These are phyloP conservation scores for Scenedesmus sp. DNA, from an alignment of 163 green algal genomes.

Conservation along the genomic window DNA sequence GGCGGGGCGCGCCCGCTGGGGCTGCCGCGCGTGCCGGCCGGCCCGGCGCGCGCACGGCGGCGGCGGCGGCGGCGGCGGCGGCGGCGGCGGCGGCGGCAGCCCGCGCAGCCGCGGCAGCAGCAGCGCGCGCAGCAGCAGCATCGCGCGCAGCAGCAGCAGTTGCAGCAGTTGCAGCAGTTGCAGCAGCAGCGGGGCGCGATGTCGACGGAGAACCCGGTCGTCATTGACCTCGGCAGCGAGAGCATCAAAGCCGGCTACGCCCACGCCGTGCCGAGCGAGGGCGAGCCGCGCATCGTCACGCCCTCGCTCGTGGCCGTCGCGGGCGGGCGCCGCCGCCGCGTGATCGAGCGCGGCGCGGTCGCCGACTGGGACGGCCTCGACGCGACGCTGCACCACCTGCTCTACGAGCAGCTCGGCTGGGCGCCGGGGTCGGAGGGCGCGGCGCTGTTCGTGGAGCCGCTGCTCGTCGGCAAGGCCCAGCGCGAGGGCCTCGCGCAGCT, in stretches of 20 bases:
- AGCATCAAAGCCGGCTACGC: slow-evolving; percentile 66
- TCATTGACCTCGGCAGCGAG: slow-evolving; percentile 66
- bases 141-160: too few species aligned
- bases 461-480: slow-evolving; percentile 62
- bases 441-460: slow-evolving; percentile 71
- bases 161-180: not conserved
- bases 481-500: slow-evolving; percentile 80
- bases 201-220: slow-evolving; percentile 51
- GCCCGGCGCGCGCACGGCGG: too few species aligned
- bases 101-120: not conserved
- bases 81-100: not conserved
- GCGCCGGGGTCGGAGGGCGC: slow-evolving; percentile 66
- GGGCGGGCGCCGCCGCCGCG: not conserved
- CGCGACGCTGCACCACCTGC: slow-evolving; percentile 57
- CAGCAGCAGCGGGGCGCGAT: not conserved
- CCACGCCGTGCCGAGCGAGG: slow-evolving; percentile 58
- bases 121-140: not conserved
- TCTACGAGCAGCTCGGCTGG: slow-evolving; percentile 80
- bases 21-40: too few species aligned
- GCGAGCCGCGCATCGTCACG: slow-evolving; percentile 58
- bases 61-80: not conserved
- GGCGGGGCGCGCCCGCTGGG: too few species aligned
- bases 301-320: slow-evolving; percentile 15
- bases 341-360: slow-evolving; percentile 50
- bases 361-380: slow-evolving; percentile 61